These are phyloP conservation scores for Sphaceloma murrayae DNA, from an alignment of 2,329 filamentous ascomycete species.

Conservation along the genomic window DNA sequence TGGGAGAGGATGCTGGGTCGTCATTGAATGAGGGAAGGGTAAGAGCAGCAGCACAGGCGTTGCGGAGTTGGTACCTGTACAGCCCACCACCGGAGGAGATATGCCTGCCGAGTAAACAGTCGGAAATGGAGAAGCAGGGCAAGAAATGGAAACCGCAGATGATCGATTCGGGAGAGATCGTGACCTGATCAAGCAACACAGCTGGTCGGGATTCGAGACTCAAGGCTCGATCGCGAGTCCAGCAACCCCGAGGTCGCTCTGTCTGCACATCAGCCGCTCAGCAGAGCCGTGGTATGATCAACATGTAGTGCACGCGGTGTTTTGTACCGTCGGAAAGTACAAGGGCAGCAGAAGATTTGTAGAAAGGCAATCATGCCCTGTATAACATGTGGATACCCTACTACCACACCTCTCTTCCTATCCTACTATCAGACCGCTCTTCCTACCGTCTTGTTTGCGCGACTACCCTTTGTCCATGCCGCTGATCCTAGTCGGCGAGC, in stretches of 20 bases:
- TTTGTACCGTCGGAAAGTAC: too few relatives aligned
- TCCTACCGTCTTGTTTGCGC: constrained; percentile 21
- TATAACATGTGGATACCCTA: constrained; percentile 17
- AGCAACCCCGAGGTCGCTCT: too few relatives aligned
- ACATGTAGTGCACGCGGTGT: background rate
- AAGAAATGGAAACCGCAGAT: constrained; percentile 45
- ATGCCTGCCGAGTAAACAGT: constrained; percentile 42
- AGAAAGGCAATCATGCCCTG: constrained; percentile 10
- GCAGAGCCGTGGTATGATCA: too few relatives aligned
- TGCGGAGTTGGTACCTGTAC: constrained; percentile 96
- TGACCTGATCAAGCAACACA: constrained; percentile 28
- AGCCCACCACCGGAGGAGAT: constrained; percentile 53
- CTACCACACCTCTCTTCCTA: constrained; percentile 12
- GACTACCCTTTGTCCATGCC: background rate
- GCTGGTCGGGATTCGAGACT: too few relatives aligned
- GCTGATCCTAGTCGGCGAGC: constrained; percentile 21
- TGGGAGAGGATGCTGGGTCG: constrained; percentile 79
- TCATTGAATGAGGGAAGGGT: constrained; percentile 68
- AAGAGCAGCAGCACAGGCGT: constrained; percentile 70
- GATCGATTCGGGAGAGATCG: constrained; percentile 49
- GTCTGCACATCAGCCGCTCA: too few relatives aligned
- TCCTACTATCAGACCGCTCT: background rate
- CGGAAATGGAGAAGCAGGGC: constrained; percentile 23
- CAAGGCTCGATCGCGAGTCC: too few relatives aligned
- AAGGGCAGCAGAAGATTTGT: too few relatives aligned